A percentile compares a stretch with the other conserved stretches of the same genome.
Conservation (phyloP, 805 yeast genomes). For the Wickerhamiella azyma region DNA sequence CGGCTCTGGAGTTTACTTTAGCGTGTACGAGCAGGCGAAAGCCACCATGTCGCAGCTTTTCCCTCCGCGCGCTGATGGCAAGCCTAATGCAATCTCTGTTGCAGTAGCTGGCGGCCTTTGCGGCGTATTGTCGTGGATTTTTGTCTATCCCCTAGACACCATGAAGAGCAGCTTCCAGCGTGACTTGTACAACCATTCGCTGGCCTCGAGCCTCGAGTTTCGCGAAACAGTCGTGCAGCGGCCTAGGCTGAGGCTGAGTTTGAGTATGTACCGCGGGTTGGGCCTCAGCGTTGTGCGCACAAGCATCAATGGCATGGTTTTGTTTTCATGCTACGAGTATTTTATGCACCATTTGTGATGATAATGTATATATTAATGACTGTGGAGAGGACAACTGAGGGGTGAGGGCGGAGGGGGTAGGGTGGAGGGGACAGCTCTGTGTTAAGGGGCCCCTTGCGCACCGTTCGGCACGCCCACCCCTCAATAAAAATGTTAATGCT, state of each 20-base stretch:
- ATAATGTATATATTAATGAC: neutral
- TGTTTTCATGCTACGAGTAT: conserved; percentile 59
- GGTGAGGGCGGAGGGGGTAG: too few relatives aligned
- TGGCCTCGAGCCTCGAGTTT: conserved; percentile 35
- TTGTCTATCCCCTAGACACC: conserved; percentile 72
- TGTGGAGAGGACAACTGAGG: too few relatives aligned
- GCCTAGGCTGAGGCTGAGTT: conserved; percentile 20
- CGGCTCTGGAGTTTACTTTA: conserved; percentile 60
- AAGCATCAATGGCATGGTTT: conserved; percentile 57
- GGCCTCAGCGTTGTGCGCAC: conserved; percentile 64
- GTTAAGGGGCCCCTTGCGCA: too few relatives aligned
- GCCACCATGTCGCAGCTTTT: conserved; percentile 27
- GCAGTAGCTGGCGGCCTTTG: conserved; percentile 68
- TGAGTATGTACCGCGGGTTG: conserved; percentile 59
- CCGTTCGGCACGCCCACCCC: too few relatives aligned
- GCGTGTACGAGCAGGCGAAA: conserved; percentile 63
- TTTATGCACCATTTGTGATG: conserved; percentile 33
- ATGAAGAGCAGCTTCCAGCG: conserved; percentile 62
- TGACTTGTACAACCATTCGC: conserved; percentile 56
- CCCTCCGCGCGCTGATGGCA: conserved; percentile 18
- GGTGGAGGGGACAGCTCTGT: too few relatives aligned
- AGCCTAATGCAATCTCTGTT: conserved; percentile 32
- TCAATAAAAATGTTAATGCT: neutral
- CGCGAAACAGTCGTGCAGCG: conserved; percentile 26
- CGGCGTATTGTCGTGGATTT: conserved; percentile 61